Base-by-base conservation (phyloP, 2,329 filamentous ascomycete species). In the Dothiorella sarmentorum region DNA sequence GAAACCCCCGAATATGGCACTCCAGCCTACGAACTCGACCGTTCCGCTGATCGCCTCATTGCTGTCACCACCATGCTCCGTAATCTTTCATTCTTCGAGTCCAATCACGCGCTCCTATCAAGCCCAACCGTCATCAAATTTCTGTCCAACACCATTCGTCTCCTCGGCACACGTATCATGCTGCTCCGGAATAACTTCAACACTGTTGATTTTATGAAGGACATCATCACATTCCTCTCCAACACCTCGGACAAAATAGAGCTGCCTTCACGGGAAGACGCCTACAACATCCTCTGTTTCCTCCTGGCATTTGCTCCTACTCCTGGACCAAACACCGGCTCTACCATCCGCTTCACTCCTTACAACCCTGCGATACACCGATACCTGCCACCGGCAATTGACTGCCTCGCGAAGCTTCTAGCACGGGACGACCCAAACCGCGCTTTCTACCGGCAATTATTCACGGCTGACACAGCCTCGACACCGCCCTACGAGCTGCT, bases 141-240 rank as follows among this genome's bases (percentile, higher is more conserved):
- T 67, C 77, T 97, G 7, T 91, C 90, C 60, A 86, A 86, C 44
- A 84, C 92, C 3, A 91, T 97, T 62, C 83, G 91, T 61, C 90
- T 94, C 64, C 80, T 97, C 13, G 94, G 93, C 27, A 97, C 92
- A 3, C 87, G 91, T 13, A 91, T 91, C 65, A 90, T 93, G 81
- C 82, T 97, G 27, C 77, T 97, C 40, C 85, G 91, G 37, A 90
- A 86, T 3, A 83, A 94, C 64, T 80, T 83, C 68, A 96, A 97
- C 73, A 94, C 89, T 0, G 78, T 97, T 64, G 94, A 99, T 73
- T 93, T 97, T 67, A 96, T 97, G 90, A 99, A 99, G 75, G 94
- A 99, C 71, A 80, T 91, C 27, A 85, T 97, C 60, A 87, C 91
- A 15, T 85, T 96, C 64, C 79, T 99, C 57, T 97, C 93, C 59